Percentiles rank a stretch among this genome's conserved stretches.
These are phyloP conservation scores for Hymenoscyphus salicellus DNA, from an alignment of 2,329 filamentous ascomycete species.

Conservation along the genomic window DNA sequence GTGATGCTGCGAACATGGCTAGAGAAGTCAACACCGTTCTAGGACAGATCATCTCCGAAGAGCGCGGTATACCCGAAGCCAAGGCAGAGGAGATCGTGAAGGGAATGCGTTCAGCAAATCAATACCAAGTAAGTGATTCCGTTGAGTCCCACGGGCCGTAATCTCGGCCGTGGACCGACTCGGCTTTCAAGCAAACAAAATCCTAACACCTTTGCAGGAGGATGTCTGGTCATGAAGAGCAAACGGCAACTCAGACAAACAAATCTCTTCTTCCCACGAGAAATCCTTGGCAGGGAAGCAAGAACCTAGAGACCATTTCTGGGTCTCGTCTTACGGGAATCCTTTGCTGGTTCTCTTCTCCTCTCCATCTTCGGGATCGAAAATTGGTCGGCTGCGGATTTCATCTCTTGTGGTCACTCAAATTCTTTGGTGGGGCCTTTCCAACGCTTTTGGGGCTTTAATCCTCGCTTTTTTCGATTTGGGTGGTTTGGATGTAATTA, in stretches of 20 bases:
- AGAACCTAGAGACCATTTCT: neutral
- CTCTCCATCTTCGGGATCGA: neutral
- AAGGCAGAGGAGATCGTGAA: constrained; percentile 97
- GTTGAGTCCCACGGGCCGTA: neutral
- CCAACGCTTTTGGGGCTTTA: too few species aligned
- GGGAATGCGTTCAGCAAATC: constrained; percentile 89
- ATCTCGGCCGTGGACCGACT: neutral
- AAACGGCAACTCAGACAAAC: constrained; percentile 1
- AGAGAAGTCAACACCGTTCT: constrained; percentile 88
- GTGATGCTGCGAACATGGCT: constrained; percentile 96
- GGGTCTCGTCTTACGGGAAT: neutral
- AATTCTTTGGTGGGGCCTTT: too few species aligned
- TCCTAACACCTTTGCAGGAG: constrained; percentile 47
- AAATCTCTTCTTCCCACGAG: neutral
- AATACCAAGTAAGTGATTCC: constrained; percentile 75
- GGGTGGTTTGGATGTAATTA: too few species aligned
- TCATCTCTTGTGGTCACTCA: too few species aligned
- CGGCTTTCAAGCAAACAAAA: constrained; percentile 8
- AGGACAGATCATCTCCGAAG: constrained; percentile 78
- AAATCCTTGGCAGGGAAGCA: neutral
- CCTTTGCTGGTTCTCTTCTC: neutral
- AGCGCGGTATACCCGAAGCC: constrained; percentile 75
- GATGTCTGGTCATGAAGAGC: constrained; percentile 57
- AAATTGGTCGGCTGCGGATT: neutral
- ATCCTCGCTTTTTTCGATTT: too few species aligned